Evolutionary conservation across 208 protist genomes (phyloP).

Genomic region (Acanthamoeba triangularis): DNA sequence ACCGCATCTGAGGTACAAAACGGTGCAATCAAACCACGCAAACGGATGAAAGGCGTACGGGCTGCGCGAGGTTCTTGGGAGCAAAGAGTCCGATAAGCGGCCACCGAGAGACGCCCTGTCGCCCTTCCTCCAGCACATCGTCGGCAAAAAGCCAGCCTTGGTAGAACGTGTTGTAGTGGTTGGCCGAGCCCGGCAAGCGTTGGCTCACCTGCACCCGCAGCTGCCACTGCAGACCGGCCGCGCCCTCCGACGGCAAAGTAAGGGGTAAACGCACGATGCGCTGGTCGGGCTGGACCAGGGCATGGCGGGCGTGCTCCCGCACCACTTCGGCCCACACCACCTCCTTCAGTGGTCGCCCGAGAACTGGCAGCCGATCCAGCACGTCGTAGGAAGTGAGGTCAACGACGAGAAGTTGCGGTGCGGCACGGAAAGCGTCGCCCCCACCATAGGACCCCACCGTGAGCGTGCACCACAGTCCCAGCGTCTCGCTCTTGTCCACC

Average conservation of each 20-base stretch:
- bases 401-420: neutral
- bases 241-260: neutral
- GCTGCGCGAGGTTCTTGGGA: neutral
- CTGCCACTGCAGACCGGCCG: neutral
- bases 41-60: neutral
- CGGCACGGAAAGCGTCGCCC: neutral
- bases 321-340: slow-evolving; percentile 11
- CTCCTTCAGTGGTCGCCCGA: neutral
- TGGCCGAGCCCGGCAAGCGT: neutral
- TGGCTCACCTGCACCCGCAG: slow-evolving; percentile 30
- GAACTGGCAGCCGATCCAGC: neutral
- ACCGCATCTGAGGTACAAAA: too few relatives aligned
- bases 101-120: neutral
- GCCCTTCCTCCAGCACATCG: neutral
- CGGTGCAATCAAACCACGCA: neutral
- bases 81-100: neutral
- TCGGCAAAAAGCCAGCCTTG: neutral
- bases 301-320: neutral
- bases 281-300: neutral
- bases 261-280: neutral
- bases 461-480: neutral
- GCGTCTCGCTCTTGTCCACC: neutral
- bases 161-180: neutral
- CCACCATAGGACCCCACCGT: neutral
- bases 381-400: neutral